These are phyloP conservation scores for Neotropicomus parvogracilis DNA, from an alignment of 1,284 basidiomycete genomes.

Conservation along the genomic window DNA sequence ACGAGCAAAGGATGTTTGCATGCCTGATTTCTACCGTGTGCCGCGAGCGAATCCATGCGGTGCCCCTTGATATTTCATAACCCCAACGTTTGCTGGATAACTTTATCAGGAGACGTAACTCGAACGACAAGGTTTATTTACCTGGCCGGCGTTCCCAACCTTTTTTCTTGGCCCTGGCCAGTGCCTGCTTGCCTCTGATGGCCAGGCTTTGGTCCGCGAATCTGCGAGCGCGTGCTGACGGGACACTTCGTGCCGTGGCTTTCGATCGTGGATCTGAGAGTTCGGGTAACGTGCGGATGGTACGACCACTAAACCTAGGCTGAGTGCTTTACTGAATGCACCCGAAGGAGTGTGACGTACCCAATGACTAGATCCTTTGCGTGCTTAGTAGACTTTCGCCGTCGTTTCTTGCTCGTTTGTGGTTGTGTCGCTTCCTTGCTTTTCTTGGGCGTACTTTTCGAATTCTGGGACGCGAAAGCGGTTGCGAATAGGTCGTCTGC, in stretches of 20 bases:
- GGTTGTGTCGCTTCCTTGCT: conserved; percentile 8
- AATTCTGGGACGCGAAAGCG: conserved; percentile 39
- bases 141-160: conserved; percentile 46
- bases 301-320: conserved; percentile 25
- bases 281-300: conserved; percentile 30
- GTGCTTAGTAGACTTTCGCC: conserved; percentile 12
- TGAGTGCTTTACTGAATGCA: not conserved
- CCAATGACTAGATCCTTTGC: conserved; percentile 32
- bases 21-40: conserved; percentile 5
- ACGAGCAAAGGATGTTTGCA: too few relatives aligned
- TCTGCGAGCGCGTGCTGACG: conserved; percentile 28
- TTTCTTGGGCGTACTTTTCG: conserved; percentile 11
- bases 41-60: conserved; percentile 27
- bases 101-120: not conserved
- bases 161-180: conserved; percentile 30
- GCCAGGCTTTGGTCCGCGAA: conserved; percentile 31
- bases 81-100: conserved; percentile 27
- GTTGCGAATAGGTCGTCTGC: conserved; percentile 48
- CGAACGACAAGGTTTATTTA: conserved; percentile 13
- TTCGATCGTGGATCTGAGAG: conserved; percentile 18
- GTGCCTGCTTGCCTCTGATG: conserved; percentile 31
- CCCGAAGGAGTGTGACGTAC: conserved; percentile 12
- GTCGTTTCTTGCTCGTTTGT: conserved; percentile 24
- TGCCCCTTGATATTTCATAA: conserved; percentile 31
- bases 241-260: conserved; percentile 27